Percentiles rank a stretch among this genome's conserved stretches.
Evolutionary conservation across 805 yeast genomes (phyloP).

Genomic region (Candida palmyrensis): DNA sequence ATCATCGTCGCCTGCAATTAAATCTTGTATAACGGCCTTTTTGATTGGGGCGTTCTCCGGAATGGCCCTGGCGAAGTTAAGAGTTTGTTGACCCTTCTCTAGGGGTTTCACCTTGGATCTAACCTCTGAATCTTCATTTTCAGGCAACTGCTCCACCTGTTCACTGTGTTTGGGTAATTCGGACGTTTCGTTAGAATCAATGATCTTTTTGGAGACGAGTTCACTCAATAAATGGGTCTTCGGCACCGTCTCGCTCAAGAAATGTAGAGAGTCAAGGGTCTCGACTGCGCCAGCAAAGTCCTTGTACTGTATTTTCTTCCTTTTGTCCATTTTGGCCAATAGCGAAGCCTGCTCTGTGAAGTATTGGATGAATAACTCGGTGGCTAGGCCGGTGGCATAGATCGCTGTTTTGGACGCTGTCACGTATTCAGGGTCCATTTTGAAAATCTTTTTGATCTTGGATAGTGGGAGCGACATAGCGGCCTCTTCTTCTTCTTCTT

Average conservation of each 20-base stretch:
- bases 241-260: slow-evolving; percentile 66
- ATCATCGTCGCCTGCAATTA: slow-evolving; percentile 19
- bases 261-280: slow-evolving; percentile 53
- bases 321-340: slow-evolving; percentile 56
- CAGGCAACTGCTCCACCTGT: slow-evolving; percentile 6
- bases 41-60: slow-evolving; percentile 11
- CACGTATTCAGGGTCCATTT: slow-evolving; percentile 68
- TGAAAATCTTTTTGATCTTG: slow-evolving; percentile 65
- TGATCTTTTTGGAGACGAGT: slow-evolving; percentile 39
- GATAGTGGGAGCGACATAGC: slow-evolving; percentile 52
- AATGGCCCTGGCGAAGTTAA: slow-evolving; percentile 12
- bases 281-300: slow-evolving; percentile 66
- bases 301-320: slow-evolving; percentile 65
- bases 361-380: slow-evolving; percentile 67
- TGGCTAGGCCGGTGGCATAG: slow-evolving; percentile 71
- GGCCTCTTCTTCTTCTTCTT: slow-evolving; percentile 20
- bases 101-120: slow-evolving; percentile 6
- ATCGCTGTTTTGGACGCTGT: slow-evolving; percentile 68
- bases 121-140: slow-evolving; percentile 3
- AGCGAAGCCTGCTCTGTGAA: slow-evolving; percentile 67
- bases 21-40: slow-evolving; percentile 31
- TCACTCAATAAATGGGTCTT: slow-evolving; percentile 48
- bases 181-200: slow-evolving; percentile 15
- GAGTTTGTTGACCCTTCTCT: slow-evolving; percentile 39
- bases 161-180: slow-evolving; percentile 3